Evolutionary conservation across 805 yeast species (phyloP), one percentile per base, ranked within the genome.

Genomic region (Priceomyces fermenticarens): DNA sequence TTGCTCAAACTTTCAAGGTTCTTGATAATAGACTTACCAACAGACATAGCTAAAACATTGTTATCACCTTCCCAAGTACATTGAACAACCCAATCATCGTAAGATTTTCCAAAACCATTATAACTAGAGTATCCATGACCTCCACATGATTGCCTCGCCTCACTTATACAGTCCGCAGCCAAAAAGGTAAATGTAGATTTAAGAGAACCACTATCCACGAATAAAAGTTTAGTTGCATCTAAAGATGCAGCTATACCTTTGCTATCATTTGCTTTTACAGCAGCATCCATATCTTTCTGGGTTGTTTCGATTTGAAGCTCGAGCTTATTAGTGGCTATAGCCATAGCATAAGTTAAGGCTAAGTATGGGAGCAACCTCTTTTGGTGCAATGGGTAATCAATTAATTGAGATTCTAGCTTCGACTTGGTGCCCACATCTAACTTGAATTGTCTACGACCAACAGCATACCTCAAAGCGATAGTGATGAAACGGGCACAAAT

Each of bases 41-140:
- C 79, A 40, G 88, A 83, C 63, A 88, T 80, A 2, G 89, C 85
- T 48, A 90, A 73, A 33, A 90, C 84, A 55, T 82, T 89, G 70
- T 90, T 90, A 64, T 90, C 97, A 63, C 97, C 97, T 70, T 90
- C 97, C 97, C 97, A 90, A 13, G 97, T 90, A 65, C 96, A 89
- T 68, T 90, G 97, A 31, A 90, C 97, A n/a, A 86, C 96, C 88
- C 95, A 91, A 62, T 90, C 97, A 47, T 77, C 77, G 70, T 80
- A 88, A 10, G 89, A 89, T 59, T 84, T 87, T 31, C 95, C 96
- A 59, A 90, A 86, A 2, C 90, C 96, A 49, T 88, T 80, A 65
- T 90, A 90, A n/a, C 89, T 80, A 16, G 95, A 88, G 67, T 90
- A 90, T 31, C 97, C 97, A 64, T 87, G 96, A 26, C 97, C 97